Base-by-base conservation (phyloP, 805 yeast genomes). In the Candida parachauliodes region DNA sequence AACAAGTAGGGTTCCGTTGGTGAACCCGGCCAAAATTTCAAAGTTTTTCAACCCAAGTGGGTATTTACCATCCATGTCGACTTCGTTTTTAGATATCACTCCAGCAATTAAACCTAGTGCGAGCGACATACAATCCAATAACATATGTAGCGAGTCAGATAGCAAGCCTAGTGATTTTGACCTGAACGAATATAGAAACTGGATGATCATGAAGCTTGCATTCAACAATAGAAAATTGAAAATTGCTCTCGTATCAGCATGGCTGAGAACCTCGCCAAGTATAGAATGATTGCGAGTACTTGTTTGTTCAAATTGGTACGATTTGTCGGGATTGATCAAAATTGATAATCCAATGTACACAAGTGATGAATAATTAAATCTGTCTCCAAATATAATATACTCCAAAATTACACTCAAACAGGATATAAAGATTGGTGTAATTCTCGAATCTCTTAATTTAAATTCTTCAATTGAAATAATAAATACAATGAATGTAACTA, bases 71-170 rank as follows among this genome's bases (percentile, higher is more conserved):
- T 76, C 76, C 4, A 85, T 74, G 35, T 68, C 57, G 32, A 65
- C 53, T 39, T 46, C 72, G 47, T 45, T 64, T 46, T 53, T 68
- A 41, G 69, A 61, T 14, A 62, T 61, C 10, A 77, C 72, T 16
- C 94, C 86, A 0, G 99, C 98, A 18, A 91, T 70, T 2, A 93
- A 66, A 0, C 99, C 99, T 21, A 93, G 74, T 2, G 93, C 79
- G 39, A 93, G 66, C 0, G 98, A 94, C 0, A 88, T 74, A 57
- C 98, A 93, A 59, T 93, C 99, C 39, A 93, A 69, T 2, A 95
- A 84, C 99, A 93, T 93, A 59, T 93, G 99, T 36, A 93, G 70
- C 1, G 96, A 88, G 54, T 93, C 99, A 14, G 96, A 88, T 36
- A 93, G 60, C 17, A 93, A 68, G 8, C 98, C 97, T 32, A 93